phyloP scores from a whole-genome alignment of 1,284 basidiomycete genomes.

The Sporisorium reilianum region DNA sequence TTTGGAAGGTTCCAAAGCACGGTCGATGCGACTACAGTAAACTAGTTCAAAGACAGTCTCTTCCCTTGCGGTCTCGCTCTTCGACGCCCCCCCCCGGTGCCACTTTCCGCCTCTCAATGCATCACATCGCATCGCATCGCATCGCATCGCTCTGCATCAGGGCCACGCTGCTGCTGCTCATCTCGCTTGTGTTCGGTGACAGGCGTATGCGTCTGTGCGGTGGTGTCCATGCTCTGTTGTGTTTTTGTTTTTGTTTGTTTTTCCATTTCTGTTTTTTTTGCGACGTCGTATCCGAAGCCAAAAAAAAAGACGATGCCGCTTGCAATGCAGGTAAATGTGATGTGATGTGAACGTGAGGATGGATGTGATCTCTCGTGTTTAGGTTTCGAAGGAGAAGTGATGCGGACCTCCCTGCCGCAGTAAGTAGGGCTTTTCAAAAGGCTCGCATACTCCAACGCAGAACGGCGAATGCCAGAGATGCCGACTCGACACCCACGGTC shows the following conservation, averaged over 20 bases:
- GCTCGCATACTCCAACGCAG: background rate
- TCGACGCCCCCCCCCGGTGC: background rate
- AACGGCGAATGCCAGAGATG: too few species aligned
- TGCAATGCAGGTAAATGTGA: background rate
- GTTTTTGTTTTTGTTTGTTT: slow-evolving; percentile 22
- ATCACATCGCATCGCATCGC: background rate
- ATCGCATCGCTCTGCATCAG: background rate
- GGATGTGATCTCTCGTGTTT: slow-evolving; percentile 12
- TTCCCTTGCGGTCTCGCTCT: background rate
- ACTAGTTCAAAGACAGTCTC: slow-evolving; percentile 22
- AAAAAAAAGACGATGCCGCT: background rate
- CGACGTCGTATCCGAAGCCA: background rate
- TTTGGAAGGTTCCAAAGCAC: slow-evolving; percentile 15
- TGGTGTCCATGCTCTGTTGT: background rate
- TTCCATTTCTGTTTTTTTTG: slow-evolving; percentile 6
- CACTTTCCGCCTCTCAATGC: background rate
- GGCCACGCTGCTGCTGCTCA: background rate
- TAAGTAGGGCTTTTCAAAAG: too few species aligned
- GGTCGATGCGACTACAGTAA: slow-evolving; percentile 25
- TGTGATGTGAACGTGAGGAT: slow-evolving; percentile 2
- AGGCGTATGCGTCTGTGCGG: slow-evolving; percentile 20
- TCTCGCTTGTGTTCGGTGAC: slow-evolving; percentile 12
- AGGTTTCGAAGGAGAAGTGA: background rate
- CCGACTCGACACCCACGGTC: background rate
- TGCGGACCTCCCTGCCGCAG: background rate